Conservation (phyloP, 257 asterid genomes). For the Agastache rugosa region DNA sequence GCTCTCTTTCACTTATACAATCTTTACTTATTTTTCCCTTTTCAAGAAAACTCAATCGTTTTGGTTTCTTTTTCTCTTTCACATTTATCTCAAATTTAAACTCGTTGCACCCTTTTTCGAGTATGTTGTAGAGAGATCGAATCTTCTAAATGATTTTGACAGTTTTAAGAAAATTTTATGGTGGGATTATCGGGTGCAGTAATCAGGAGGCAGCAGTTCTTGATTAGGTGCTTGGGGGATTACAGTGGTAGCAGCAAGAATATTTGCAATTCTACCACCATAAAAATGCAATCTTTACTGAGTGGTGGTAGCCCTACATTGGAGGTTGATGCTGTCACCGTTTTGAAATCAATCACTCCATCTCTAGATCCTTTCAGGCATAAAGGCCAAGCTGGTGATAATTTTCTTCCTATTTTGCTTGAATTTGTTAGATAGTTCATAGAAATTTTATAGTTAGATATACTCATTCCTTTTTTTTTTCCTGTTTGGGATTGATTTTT, state of each 20-base stretch:
- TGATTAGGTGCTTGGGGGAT: conserved; percentile 77
- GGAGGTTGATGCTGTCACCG: conserved; percentile 70
- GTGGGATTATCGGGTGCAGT: conserved; percentile 59
- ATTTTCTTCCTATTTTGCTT: background rate
- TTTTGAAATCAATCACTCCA: conserved; percentile 86
- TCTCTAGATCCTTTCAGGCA: conserved; percentile 72
- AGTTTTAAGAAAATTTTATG: conserved; percentile 50
- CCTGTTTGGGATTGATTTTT: background rate
- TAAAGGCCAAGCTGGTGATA: conserved; percentile 98
- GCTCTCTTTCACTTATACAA: background rate
- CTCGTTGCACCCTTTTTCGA: background rate
- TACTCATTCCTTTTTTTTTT: background rate
- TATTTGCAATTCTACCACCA: conserved; percentile 32
- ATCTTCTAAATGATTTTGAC: conserved; percentile 5
- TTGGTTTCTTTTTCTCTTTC: background rate
- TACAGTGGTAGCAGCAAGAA: conserved; percentile 38
- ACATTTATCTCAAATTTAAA: background rate
- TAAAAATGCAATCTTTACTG: conserved; percentile 67
- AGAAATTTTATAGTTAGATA: background rate
- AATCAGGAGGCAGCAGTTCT: conserved; percentile 71
- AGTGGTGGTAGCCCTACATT: conserved; percentile 51
- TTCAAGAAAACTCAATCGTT: background rate
- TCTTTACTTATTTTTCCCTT: background rate
- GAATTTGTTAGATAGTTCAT: background rate
- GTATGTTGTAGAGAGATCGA: background rate